Evolutionary conservation across 2,329 filamentous ascomycete genomes (phyloP).

Genomic region (Talaromyces sp.): DNA sequence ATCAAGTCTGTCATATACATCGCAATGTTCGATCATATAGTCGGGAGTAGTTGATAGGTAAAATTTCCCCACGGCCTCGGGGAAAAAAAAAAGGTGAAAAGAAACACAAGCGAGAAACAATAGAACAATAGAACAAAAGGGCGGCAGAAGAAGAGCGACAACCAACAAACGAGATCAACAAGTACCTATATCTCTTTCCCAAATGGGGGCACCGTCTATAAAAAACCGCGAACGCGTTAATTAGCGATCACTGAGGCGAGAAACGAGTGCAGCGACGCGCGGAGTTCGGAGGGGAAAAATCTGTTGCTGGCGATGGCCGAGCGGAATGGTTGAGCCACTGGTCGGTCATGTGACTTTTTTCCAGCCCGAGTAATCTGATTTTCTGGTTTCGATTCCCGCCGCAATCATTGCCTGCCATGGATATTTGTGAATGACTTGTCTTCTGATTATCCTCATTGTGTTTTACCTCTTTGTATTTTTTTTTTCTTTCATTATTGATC

Average conservation of each 20-base stretch:
- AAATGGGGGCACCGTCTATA: not conserved
- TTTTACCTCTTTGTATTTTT: too few relatives aligned
- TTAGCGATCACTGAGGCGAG: not conserved
- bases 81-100: not conserved
- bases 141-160: too few relatives aligned
- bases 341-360: slow-evolving; percentile 2
- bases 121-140: not conserved
- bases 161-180: not conserved
- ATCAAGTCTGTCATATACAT: slow-evolving; percentile 1
- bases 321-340: not conserved
- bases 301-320: slow-evolving; percentile 10
- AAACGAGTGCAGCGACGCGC: slow-evolving; percentile 4
- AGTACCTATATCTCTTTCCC: not conserved
- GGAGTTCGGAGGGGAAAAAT: not conserved
- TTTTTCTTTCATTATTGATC: too few relatives aligned
- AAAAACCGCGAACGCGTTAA: not conserved
- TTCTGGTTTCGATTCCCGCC: slow-evolving; percentile 13
- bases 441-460: not conserved
- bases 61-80: not conserved
- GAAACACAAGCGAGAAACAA: not conserved
- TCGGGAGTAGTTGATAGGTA: not conserved
- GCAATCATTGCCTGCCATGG: not conserved
- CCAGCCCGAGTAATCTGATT: not conserved
- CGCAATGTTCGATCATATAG: not conserved
- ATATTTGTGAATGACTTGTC: not conserved